Percentiles rank a stretch among this genome's conserved stretches.
phyloP scores from a whole-genome alignment of 1,284 basidiomycete genomes.

The Cerioporus squamosus region DNA sequence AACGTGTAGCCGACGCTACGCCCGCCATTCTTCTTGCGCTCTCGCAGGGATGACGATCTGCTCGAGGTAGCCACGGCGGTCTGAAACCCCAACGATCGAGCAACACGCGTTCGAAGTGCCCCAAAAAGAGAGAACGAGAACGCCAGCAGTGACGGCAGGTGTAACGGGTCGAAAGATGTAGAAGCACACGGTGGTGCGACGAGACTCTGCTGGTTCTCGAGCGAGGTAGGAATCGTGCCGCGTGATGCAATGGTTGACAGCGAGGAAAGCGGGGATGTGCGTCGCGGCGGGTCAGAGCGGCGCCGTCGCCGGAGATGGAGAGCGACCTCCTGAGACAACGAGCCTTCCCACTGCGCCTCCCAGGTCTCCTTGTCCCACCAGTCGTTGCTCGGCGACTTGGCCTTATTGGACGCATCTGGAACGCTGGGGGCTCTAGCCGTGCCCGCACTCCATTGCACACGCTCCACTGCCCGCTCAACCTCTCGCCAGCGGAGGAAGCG shows the following conservation, averaged over 20 bases:
- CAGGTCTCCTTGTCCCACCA: constrained; percentile 61
- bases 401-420: neutral
- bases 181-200: constrained; percentile 22
- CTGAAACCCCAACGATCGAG: constrained; percentile 14
- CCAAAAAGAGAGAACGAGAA: constrained; percentile 51
- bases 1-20: constrained; percentile 26
- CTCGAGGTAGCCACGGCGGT: neutral
- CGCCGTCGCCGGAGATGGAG: constrained; percentile 28
- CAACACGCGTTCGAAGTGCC: constrained; percentile 33
- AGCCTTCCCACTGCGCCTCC: constrained; percentile 66
- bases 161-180: constrained; percentile 48
- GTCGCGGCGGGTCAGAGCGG: constrained; percentile 9
- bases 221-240: neutral
- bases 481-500: constrained; percentile 76
- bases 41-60: neutral
- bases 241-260: neutral
- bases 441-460: constrained; percentile 22
- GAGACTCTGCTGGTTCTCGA: constrained; percentile 7
- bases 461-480: constrained; percentile 54
- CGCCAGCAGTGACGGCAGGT: constrained; percentile 49
- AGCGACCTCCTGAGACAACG: constrained; percentile 61
- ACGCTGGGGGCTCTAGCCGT: neutral
- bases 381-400: neutral
- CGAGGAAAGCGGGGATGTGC: constrained; percentile 5
- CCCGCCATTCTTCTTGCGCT: neutral